Conservation (phyloP, 176 grass and related monocot genomes). For the barley (Hordeum vulgare) region DNA sequence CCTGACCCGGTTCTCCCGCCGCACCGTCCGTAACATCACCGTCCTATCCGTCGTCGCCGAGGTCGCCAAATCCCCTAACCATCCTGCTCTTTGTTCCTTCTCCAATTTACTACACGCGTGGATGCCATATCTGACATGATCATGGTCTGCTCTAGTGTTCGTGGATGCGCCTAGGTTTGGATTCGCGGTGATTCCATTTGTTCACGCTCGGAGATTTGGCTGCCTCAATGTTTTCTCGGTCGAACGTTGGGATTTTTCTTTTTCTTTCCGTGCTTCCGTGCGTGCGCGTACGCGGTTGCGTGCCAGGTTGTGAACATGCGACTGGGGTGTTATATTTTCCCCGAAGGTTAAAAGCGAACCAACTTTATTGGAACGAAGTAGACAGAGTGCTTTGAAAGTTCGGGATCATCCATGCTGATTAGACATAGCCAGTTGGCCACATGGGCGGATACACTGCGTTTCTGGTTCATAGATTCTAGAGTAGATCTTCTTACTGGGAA, state of each 20-base stretch:
- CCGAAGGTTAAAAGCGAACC: slow-evolving; percentile 15
- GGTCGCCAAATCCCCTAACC: slow-evolving; percentile 17
- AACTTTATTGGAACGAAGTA: slow-evolving; percentile 10
- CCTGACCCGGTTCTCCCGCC: slow-evolving; percentile 61
- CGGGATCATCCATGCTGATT: too few relatives aligned
- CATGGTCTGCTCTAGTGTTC: not conserved
- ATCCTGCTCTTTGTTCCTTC: not conserved
- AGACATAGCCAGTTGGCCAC: too few relatives aligned
- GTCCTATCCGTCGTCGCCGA: slow-evolving; percentile 62
- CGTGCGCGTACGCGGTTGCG: not conserved
- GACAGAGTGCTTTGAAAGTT: too few relatives aligned
- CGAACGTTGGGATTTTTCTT: not conserved
- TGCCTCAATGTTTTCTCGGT: too few relatives aligned
- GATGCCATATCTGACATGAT: not conserved
- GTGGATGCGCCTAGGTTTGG: not conserved
- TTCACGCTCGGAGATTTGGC: too few relatives aligned
- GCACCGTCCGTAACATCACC: slow-evolving; percentile 65
- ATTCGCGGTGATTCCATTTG: too few relatives aligned
- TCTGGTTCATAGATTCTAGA: too few relatives aligned
- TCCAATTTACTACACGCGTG: not conserved
- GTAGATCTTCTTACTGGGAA: too few relatives aligned
- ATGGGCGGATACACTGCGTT: too few relatives aligned
- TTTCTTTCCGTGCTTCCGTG: not conserved
- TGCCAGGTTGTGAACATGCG: not conserved
- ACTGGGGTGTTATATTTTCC: not conserved